Conservation (phyloP, 805 yeast species). For the Tetrapisispora nanseiensis region DNA sequence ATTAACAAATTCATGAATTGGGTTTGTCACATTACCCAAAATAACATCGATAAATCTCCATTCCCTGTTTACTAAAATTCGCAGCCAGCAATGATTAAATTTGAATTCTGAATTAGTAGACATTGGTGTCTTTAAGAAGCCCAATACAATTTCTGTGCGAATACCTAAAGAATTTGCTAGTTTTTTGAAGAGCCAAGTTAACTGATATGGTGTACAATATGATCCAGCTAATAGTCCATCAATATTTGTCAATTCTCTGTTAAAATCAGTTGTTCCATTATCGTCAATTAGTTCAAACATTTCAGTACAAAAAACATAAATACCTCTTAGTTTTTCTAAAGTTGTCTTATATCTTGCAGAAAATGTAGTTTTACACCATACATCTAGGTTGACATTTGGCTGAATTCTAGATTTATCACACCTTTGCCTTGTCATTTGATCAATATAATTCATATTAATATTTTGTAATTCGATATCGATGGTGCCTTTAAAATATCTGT, state of each 20-base stretch:
- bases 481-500: constrained; percentile 12
- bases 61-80: constrained; percentile 63
- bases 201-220: constrained; percentile 58
- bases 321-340: constrained; percentile 54
- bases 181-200: constrained; percentile 66
- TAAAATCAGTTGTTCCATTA: constrained; percentile 30
- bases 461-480: constrained; percentile 27
- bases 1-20: constrained; percentile 35
- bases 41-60: constrained; percentile 74
- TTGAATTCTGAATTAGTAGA: constrained; percentile 36
- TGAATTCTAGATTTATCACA: constrained; percentile 27
- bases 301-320: constrained; percentile 52
- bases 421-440: constrained; percentile 32
- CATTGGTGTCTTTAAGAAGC: constrained; percentile 75
- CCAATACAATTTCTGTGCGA: constrained; percentile 67
- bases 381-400: constrained; percentile 38
- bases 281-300: constrained; percentile 41
- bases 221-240: constrained; percentile 35
- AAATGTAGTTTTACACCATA: constrained; percentile 44
- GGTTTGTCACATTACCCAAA: constrained; percentile 50
- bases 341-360: constrained; percentile 43
- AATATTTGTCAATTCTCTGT: constrained; percentile 32
- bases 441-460: constrained; percentile 34
- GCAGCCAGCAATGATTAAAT: constrained; percentile 85
- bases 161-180: constrained; percentile 63